Base-by-base conservation (phyloP, 305 asterid species). In the Rubia peregrina region DNA sequence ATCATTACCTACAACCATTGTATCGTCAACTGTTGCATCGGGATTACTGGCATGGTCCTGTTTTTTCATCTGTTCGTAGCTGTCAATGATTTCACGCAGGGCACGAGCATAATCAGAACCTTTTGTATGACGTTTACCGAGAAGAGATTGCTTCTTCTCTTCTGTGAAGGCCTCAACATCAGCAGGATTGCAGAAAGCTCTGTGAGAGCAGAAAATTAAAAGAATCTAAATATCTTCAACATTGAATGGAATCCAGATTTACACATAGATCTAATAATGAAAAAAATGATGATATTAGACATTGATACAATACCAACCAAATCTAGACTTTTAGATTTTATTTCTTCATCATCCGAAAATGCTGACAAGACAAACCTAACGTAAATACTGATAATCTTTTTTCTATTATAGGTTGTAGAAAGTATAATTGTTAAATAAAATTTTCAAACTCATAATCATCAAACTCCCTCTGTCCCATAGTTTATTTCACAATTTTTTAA, bases 81-180 rank as follows among this genome's bases (percentile, higher is more conserved):
- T 79, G 65, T 78, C 86, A 46, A 90, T 85, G 64, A 92, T 92
- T 84, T 92, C 96, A 30, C 78, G 84, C 69, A 86, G 85, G 43
- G 98, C 98, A 60, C 92, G 91, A 77, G 76, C 84, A 80, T 88
- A 92, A 85, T 92, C 98, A 76, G 96, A 82, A 75, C 96, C 90
- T 84, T 92, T 92, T n/a, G 92, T 95, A 83, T 89, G 95, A 44
- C 96, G 91, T 82, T 86, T 92, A 40, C 85, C 88, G 74, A 90
- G 81, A 72, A 92, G 87, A 78, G 90, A 88, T 44, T 66, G 79
- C 81, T 88, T 90, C 82, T 84, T 92, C 79, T 92, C 96, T 82
- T 92, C 96, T 0, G 98, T 92, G 80, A 92, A 92, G 60, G 90
- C 91, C 80, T 92, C 96, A 63, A 92, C 89, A 71, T 92, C 98